phyloP scores from a whole-genome alignment of 2,329 filamentous ascomycete species.

The Metarhizium sp. region DNA sequence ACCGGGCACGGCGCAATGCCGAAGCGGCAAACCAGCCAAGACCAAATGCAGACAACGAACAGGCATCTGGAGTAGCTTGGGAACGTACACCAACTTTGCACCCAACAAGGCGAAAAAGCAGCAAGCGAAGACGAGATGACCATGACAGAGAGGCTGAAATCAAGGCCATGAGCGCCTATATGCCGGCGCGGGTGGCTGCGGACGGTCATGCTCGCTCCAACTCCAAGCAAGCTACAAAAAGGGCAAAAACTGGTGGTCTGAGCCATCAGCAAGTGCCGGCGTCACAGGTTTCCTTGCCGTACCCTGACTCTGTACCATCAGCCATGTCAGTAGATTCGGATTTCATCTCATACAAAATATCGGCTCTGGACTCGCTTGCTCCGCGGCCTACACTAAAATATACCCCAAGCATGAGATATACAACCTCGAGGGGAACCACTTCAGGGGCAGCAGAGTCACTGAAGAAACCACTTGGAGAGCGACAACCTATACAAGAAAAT shows the following conservation, averaged over 20 bases:
- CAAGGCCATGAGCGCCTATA: conserved; percentile 66
- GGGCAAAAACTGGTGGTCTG: conserved; percentile 44
- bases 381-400: conserved; percentile 78
- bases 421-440: conserved; percentile 33
- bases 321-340: conserved; percentile 68
- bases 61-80: conserved; percentile 14
- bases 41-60: conserved; percentile 6
- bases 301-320: conserved; percentile 66
- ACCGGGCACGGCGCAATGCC: conserved; percentile 9
- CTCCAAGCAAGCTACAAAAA: conserved; percentile 56
- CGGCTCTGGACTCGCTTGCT: conserved; percentile 69
- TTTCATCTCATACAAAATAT: conserved; percentile 65
- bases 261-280: conserved; percentile 49
- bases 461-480: conserved; percentile 40
- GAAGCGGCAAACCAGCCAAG: conserved; percentile 4
- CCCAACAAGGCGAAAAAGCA: conserved; percentile 59
- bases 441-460: conserved; percentile 40
- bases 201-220: conserved; percentile 52
- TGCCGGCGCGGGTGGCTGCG: conserved; percentile 54
- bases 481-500: conserved; percentile 50
- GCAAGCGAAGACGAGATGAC: conserved; percentile 68
- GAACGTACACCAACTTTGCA: conserved; percentile 40
- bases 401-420: conserved; percentile 54
- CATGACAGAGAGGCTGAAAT: conserved; percentile 79
- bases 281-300: conserved; percentile 68